Evolutionary conservation across 257 asterid genomes (phyloP).

Genomic region (Penstemon eatonii): DNA sequence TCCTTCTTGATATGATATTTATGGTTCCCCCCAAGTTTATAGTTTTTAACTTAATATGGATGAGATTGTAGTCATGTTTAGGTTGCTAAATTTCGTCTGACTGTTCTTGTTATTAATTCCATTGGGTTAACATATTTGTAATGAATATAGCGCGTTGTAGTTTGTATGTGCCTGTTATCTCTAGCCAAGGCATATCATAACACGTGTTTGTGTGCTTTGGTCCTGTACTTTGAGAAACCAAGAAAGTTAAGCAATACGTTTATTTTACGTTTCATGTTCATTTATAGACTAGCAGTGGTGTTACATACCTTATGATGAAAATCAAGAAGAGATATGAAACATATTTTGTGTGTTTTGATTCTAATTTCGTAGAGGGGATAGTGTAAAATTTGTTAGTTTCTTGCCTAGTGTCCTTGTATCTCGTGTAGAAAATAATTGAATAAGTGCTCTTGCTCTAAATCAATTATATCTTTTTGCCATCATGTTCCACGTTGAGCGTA

Average conservation of each 20-base stretch:
- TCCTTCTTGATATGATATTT: not conserved
- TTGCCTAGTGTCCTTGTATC: conserved; percentile 6
- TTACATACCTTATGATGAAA: not conserved
- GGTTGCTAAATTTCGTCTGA: conserved; percentile 17
- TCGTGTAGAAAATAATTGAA: conserved; percentile 4
- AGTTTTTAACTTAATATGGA: not conserved
- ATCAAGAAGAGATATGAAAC: not conserved
- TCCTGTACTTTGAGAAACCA: conserved; percentile 1
- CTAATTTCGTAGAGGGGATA: not conserved
- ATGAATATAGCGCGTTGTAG: conserved; percentile 9
- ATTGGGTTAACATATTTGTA: not conserved
- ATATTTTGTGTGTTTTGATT: not conserved
- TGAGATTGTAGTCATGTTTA: not conserved
- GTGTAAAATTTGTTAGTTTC: not conserved
- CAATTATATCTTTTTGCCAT: not conserved
- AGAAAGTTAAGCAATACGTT: conserved; percentile 9
- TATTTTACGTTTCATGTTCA: not conserved
- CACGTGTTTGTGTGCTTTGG: not conserved
- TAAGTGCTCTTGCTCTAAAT: not conserved
- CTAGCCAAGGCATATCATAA: conserved; percentile 6
- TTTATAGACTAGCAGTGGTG: not conserved
- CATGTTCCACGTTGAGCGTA: not conserved
- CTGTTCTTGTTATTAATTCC: conserved; percentile 13
- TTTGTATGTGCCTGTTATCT: not conserved
- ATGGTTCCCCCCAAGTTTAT: not conserved